Evolutionary conservation across 768 basidiomycete genomes (phyloP).

Genomic region (Suillus variegatus): DNA sequence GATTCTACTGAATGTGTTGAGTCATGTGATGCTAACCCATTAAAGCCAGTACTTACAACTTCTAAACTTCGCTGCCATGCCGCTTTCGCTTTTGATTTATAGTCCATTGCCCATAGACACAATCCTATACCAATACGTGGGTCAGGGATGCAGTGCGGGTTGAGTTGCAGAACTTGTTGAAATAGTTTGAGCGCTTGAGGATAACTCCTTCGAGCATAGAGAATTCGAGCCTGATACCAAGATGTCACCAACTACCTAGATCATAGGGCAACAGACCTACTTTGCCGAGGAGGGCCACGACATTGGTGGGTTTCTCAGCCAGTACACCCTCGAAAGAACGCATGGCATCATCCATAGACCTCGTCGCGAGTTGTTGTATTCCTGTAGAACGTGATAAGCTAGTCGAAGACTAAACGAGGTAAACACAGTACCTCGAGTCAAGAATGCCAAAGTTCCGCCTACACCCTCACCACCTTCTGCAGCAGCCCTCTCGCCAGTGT

Average conservation of each 20-base stretch:
- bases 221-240: slow-evolving; percentile 68
- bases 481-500: slow-evolving; percentile 55
- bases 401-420: background rate
- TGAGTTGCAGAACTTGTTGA: slow-evolving; percentile 78
- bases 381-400: slow-evolving; percentile 43
- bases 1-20: slow-evolving; percentile 51
- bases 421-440: slow-evolving; percentile 59
- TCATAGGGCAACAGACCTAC: slow-evolving; percentile 36
- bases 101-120: slow-evolving; percentile 88
- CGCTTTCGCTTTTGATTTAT: slow-evolving; percentile 76
- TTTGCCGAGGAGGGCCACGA: slow-evolving; percentile 87
- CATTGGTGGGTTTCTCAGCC: slow-evolving; percentile 75
- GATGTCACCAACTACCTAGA: slow-evolving; percentile 6
- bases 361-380: slow-evolving; percentile 77
- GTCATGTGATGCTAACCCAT: background rate
- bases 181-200: slow-evolving; percentile 81
- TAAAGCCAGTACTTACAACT: slow-evolving; percentile 55
- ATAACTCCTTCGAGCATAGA: slow-evolving; percentile 77
- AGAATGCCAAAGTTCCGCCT: slow-evolving; percentile 56
- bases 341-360: slow-evolving; percentile 80
- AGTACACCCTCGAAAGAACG: slow-evolving; percentile 83
- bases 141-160: slow-evolving; percentile 83
- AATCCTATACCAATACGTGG: slow-evolving; percentile 95
- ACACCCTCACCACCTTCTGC: slow-evolving; percentile 62
- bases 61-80: slow-evolving; percentile 92